A percentile compares a stretch with the other conserved stretches of the same genome.
These are phyloP conservation scores for Casuarina cunninghamiana DNA, from an alignment of 306 rosid species.

Conservation along the genomic window DNA sequence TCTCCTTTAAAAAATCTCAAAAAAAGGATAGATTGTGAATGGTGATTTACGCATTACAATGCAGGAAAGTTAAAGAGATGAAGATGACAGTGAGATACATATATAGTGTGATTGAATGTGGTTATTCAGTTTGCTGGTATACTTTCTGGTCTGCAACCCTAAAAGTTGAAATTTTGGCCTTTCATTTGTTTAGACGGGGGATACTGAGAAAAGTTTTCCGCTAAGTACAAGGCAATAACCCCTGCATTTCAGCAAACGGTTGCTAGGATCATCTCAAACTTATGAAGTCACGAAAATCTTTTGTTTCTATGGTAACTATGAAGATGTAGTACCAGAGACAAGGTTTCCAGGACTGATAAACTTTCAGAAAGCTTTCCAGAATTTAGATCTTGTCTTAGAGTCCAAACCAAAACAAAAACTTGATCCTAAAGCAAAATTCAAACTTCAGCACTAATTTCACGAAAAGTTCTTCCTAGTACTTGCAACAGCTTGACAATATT, in stretches of 20 bases:
- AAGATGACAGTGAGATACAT: background rate
- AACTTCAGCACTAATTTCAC: background rate
- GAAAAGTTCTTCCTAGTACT: background rate
- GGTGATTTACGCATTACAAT: background rate
- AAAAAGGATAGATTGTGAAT: background rate
- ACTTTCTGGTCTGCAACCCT: background rate
- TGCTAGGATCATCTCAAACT: no score
- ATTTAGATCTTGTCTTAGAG: background rate
- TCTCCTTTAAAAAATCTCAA: background rate
- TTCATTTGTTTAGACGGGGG: background rate
- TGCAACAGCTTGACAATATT: slow-evolving; percentile 3
- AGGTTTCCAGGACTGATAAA: background rate
- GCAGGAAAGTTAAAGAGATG: background rate
- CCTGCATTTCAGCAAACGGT: no score
- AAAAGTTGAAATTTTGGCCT: background rate
- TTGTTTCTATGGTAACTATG: no score
- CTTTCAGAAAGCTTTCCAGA: background rate
- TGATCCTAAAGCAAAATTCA: background rate
- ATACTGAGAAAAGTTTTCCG: background rate
- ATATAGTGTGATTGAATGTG: background rate
- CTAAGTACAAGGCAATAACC: background rate
- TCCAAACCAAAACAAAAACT: background rate
- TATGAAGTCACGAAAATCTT: no score
- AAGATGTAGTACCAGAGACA: no score
- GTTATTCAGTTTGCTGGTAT: slow-evolving; percentile 1